A percentile compares a stretch with the other conserved stretches of the same genome.
These are phyloP conservation scores for Corinectria fuckeliana DNA, from an alignment of 2,329 filamentous ascomycete genomes.

Conservation along the genomic window DNA sequence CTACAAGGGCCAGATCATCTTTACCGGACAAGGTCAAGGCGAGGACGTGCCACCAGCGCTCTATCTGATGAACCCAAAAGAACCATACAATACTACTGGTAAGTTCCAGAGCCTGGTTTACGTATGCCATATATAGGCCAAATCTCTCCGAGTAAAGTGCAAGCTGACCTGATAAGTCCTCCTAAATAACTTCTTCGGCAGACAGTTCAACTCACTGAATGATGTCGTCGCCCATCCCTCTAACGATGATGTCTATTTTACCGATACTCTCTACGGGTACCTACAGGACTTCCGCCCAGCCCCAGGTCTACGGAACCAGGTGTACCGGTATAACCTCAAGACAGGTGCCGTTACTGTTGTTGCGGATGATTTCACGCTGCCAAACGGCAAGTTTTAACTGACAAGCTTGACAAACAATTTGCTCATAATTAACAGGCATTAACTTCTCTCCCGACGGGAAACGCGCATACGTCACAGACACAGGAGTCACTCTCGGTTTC, in stretches of 20 bases:
- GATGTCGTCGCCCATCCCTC: constrained; percentile 60
- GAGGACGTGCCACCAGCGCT: constrained; percentile 37
- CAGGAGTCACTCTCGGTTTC: constrained; percentile 52
- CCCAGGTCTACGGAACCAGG: constrained; percentile 62
- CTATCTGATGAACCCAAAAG: constrained; percentile 38
- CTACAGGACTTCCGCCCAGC: constrained; percentile 62
- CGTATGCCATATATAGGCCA: neutral
- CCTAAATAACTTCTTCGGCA: constrained; percentile 65
- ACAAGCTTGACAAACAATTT: rapidly evolving
- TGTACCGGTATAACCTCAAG: constrained; percentile 60
- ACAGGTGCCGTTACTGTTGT: constrained; percentile 61
- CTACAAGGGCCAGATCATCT: constrained; percentile 56
- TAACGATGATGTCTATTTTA: constrained; percentile 69
- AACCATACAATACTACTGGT: constrained; percentile 59
- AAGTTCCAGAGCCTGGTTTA: constrained; percentile 8
- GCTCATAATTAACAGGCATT: constrained; percentile 47
- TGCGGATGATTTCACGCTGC: constrained; percentile 62
- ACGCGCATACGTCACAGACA: constrained; percentile 63
- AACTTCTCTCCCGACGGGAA: constrained; percentile 61
- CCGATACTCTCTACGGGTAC: constrained; percentile 65
- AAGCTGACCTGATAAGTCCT: constrained; percentile 45
- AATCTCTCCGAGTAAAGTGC: rapidly evolving
- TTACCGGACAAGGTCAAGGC: constrained; percentile 58
- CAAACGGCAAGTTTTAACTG: constrained; percentile 52
- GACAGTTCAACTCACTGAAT: constrained; percentile 66